A percentile compares a stretch with the other conserved stretches of the same genome.
These are phyloP conservation scores for Chaetomiaceae sp. DNA, from an alignment of 2,329 filamentous ascomycete genomes.

Conservation along the genomic window DNA sequence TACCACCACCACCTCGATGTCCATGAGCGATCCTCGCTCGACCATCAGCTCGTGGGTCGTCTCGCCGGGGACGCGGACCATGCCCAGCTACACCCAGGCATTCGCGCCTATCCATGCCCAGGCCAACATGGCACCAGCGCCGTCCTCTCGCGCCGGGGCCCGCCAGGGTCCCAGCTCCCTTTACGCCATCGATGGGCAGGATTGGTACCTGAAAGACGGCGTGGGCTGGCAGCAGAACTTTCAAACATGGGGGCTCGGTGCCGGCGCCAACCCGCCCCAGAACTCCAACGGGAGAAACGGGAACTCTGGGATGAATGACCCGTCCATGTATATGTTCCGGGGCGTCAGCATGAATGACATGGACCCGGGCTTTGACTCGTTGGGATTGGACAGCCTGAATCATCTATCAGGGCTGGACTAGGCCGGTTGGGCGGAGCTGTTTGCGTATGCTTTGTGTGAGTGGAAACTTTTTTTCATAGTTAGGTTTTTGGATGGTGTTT, in stretches of 20 bases:
- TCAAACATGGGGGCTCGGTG: conserved; percentile 46
- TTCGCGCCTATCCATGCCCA: conserved; percentile 19
- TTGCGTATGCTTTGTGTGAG: no score
- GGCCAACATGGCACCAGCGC: conserved; percentile 2
- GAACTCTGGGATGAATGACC: conserved; percentile 15
- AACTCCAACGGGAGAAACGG: background rate
- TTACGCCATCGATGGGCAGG: conserved; percentile 47
- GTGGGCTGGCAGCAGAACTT: conserved; percentile 57
- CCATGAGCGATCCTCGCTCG: conserved; percentile 24
- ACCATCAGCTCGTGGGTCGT: conserved; percentile 22
- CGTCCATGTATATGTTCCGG: conserved; percentile 31
- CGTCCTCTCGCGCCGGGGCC: conserved; percentile 21
- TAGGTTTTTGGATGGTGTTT: no score
- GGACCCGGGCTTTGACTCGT: conserved; percentile 27
- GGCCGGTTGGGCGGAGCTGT: background rate
- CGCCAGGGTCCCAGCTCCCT: conserved; percentile 31
- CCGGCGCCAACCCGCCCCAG: conserved; percentile 10
- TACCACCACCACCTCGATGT: conserved; percentile 21
- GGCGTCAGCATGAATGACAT: conserved; percentile 22
- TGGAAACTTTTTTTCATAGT: no score
- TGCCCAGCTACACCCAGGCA: conserved; percentile 21
- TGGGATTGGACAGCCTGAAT: conserved; percentile 28
- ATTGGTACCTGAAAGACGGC: conserved; percentile 56
- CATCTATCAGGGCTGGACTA: conserved; percentile 30
- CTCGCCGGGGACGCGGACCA: conserved; percentile 16